Evolutionary conservation across 2,329 filamentous ascomycete genomes (phyloP).

Genomic region (Cordyceps farinosa): DNA sequence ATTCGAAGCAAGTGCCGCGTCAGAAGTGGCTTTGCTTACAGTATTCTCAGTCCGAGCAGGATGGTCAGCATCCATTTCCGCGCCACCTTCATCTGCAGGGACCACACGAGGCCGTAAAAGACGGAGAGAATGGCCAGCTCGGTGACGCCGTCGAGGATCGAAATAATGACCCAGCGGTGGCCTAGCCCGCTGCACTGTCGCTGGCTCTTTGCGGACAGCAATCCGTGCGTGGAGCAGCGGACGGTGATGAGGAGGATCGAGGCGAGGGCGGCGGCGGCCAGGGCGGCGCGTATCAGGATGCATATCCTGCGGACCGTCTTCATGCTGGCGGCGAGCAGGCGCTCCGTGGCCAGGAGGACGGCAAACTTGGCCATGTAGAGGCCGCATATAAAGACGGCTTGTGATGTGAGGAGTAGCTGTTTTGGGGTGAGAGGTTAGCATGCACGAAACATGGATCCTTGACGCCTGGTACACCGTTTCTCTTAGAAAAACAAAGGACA

Average conservation of each 20-base stretch:
- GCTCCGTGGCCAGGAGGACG: conserved; percentile 21
- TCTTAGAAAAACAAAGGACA: too few relatives aligned
- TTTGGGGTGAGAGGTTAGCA: neutral
- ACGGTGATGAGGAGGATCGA: conserved; percentile 15
- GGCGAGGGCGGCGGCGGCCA: conserved; percentile 13
- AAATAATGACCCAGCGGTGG: conserved; percentile 8
- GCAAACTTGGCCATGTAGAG: conserved; percentile 22
- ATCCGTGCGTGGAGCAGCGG: conserved; percentile 2
- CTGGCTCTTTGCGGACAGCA: neutral
- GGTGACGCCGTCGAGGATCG: conserved; percentile 9
- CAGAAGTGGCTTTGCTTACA: conserved; percentile 12
- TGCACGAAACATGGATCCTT: neutral
- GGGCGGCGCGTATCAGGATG: conserved; percentile 8
- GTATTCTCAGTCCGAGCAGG: conserved; percentile 6
- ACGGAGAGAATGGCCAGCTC: conserved; percentile 10
- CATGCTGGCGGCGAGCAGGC: conserved; percentile 20
- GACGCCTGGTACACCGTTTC: too few relatives aligned
- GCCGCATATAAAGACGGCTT: conserved; percentile 18
- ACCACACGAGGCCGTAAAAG: conserved; percentile 16
- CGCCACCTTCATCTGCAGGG: conserved; percentile 6
- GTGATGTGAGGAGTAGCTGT: conserved; percentile 17
- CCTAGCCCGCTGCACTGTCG: neutral
- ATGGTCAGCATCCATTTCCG: conserved; percentile 13
- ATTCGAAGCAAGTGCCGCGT: neutral
- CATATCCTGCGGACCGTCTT: conserved; percentile 18